Conservation (phyloP, 2,329 filamentous ascomycete genomes). For the Talaromyces atroroseus region DNA sequence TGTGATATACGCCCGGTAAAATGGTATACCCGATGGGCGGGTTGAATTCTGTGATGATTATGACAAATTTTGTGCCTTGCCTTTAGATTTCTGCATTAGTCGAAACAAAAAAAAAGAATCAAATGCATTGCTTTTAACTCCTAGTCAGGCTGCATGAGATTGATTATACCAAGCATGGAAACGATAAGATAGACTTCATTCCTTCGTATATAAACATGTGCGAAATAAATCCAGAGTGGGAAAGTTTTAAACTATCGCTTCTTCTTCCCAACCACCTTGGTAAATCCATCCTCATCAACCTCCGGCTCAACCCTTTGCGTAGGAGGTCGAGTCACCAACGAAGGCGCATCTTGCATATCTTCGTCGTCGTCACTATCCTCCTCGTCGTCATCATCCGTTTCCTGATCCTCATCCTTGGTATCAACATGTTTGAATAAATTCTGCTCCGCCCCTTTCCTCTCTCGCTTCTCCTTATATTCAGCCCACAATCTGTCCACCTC, state of each 20-base stretch:
- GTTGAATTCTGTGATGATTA: conserved; percentile 3
- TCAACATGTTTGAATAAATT: conserved; percentile 35
- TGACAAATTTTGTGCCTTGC: neutral
- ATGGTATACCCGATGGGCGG: neutral
- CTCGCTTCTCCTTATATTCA: conserved; percentile 34
- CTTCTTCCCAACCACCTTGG: conserved; percentile 66
- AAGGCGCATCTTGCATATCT: conserved; percentile 64
- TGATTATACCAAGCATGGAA: neutral
- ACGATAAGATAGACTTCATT: neutral
- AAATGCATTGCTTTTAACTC: neutral
- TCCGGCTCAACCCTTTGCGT: conserved; percentile 64
- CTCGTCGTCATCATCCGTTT: conserved; percentile 50
- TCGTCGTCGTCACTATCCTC: conserved; percentile 60
- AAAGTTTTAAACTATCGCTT: conserved; percentile 36
- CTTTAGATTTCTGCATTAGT: neutral
- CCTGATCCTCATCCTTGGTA: conserved; percentile 50
- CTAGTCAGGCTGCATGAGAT: neutral
- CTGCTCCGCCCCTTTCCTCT: conserved; percentile 25
- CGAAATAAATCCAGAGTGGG: conserved; percentile 1
- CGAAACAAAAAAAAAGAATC: neutral
- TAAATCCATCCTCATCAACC: conserved; percentile 77
- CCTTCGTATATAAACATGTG: neutral
- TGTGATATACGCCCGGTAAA: neutral
- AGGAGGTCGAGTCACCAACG: conserved; percentile 48
- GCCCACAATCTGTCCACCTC: conserved; percentile 58